Base-by-base conservation (phyloP, 176 grass and related monocot genomes). In the Ananas comosus region DNA sequence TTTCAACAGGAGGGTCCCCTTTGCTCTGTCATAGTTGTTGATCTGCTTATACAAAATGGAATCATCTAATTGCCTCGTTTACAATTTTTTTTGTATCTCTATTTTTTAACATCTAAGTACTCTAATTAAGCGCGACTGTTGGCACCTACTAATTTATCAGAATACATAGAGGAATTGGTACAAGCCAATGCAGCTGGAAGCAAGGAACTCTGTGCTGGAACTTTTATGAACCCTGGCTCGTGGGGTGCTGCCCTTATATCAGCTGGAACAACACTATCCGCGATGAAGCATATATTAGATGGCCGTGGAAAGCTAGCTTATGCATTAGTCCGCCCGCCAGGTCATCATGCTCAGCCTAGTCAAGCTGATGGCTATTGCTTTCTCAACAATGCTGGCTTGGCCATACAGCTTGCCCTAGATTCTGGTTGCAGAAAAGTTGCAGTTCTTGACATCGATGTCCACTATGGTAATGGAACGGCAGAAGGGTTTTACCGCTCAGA, bases 291-390 rank as follows among this genome's bases (percentile, higher is more conserved):
- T 70, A 90, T 97, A 75, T 85, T 92, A 48, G 89, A 88, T 5
- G 83, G 81, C 3, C 74, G 74, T 12, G 83, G 79, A 12, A 90
- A 87, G 72, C 69, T 92, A 14, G 79, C 86, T 21, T 96, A 96
- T 68, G 77, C 86, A 2, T 24, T 96, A 76, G 88, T 92, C 61
- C 81, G 93, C 0, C 89, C 93, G 1, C 93, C 89, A 33, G 93
- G 93, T 57, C 93, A 96, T 71, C 93, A 96, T 51, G 81, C 89
- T 13, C 93, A 92, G 6, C 89, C 93, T 3, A 63, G 76, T 76
- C 74, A 13, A 21, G 93, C 93, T 0, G 89, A 96, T 56, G 86
- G 93, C 8, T 96, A 87, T 69, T 96, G 93, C 81, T 92, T 96
- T 21, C 89, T 96, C 14, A 96, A 96, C 77, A 92, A 96, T 52